phyloP scores from a whole-genome alignment of 345 rosid species.

The Atalantia buxifolia region DNA sequence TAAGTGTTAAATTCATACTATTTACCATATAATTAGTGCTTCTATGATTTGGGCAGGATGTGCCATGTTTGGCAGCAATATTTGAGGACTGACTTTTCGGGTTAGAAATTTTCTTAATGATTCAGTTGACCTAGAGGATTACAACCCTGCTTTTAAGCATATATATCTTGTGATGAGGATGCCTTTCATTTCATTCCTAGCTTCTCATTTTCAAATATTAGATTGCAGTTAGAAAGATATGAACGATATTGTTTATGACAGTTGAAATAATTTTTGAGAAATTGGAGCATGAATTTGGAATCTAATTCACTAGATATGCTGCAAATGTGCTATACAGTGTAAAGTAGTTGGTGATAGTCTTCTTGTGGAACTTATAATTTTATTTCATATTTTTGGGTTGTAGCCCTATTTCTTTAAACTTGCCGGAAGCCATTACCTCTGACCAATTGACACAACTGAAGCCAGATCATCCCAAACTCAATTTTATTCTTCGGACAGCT shows the following conservation, averaged over 20 bases:
- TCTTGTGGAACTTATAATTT: too few relatives aligned
- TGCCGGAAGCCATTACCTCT: slow-evolving; percentile 65
- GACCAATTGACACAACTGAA: slow-evolving; percentile 70
- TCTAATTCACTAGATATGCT: background rate
- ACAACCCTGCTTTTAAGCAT: background rate
- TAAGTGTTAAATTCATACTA: background rate
- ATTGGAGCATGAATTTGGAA: background rate
- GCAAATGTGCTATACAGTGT: background rate
- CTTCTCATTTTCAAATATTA: background rate
- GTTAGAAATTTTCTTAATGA: background rate
- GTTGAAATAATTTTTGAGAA: background rate
- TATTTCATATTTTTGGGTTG: slow-evolving; percentile 4
- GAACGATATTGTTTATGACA: background rate
- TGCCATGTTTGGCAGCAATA: background rate
- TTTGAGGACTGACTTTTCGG: background rate
- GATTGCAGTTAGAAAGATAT: background rate
- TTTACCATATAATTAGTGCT: background rate
- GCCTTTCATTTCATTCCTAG: background rate
- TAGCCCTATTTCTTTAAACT: slow-evolving; percentile 48
- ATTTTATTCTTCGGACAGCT: slow-evolving; percentile 69
- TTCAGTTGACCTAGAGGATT: background rate
- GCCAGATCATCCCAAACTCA: slow-evolving; percentile 67
- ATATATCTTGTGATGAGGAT: background rate
- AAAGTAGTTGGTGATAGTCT: background rate
- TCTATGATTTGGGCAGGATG: background rate